Conservation (phyloP, 768 basidiomycete species). For the Mycena belliarum region DNA sequence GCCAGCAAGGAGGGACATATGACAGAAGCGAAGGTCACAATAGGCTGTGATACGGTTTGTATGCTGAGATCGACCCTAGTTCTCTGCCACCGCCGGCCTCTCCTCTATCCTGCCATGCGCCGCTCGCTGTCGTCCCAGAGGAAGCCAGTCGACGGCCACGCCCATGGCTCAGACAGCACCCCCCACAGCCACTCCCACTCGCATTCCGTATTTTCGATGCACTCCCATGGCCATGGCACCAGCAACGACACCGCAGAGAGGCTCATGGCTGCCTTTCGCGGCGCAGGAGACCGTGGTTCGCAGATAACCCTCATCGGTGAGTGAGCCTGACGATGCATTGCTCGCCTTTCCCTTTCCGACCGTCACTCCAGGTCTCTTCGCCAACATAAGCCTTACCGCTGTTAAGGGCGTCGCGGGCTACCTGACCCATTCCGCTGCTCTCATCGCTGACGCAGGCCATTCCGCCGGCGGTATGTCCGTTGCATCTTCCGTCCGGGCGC, state of each 20-base stretch:
- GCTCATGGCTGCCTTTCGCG: conserved; percentile 67
- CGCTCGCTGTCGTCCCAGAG: conserved; percentile 8
- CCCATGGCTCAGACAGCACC: conserved; percentile 36
- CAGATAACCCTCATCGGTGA: conserved; percentile 75
- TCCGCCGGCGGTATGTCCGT: conserved; percentile 74
- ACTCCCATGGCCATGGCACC: conserved; percentile 58
- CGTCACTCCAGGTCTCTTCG: conserved; percentile 25
- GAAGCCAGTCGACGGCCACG: conserved; percentile 25
- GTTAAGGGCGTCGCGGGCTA: conserved; percentile 89
- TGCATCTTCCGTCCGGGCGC: neutral
- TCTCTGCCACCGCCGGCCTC: no score
- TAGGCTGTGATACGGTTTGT: no score
- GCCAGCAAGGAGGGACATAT: neutral
- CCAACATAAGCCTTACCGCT: conserved; percentile 80
- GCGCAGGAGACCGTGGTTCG: conserved; percentile 75
- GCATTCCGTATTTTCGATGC: conserved; percentile 26
- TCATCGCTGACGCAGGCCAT: conserved; percentile 94
- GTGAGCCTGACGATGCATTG: neutral
- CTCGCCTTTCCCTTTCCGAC: no score
- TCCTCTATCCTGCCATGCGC: neutral
- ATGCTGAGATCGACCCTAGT: no score
- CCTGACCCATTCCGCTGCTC: conserved; percentile 85
- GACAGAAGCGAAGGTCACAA: no score
- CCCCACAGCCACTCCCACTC: conserved; percentile 17
- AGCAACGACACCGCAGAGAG: conserved; percentile 54